Conservation (phyloP, 352 stramenopile genomes). For the Aphanomyces cochlioides region DNA sequence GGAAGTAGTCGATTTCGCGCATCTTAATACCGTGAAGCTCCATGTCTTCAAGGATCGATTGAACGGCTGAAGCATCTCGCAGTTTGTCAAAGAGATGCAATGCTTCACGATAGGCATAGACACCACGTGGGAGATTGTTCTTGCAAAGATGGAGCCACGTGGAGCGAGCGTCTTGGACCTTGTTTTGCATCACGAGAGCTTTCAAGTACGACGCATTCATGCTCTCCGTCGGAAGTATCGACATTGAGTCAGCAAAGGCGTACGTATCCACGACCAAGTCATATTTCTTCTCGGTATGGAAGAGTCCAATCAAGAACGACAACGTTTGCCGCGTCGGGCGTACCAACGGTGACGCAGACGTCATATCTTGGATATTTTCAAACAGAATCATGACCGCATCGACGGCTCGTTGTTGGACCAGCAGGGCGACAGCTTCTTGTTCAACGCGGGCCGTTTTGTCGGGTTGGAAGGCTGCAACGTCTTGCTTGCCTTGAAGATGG, state of each 20-base stretch:
- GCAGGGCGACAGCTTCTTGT: constrained; percentile 20
- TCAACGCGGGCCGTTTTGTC: constrained; percentile 22
- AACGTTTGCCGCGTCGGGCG: constrained; percentile 22
- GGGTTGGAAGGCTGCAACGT: neutral
- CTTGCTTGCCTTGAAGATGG: neutral
- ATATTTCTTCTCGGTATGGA: neutral
- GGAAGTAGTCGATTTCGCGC: constrained; percentile 20
- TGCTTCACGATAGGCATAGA: constrained; percentile 9
- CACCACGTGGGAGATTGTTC: neutral
- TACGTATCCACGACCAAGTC: neutral
- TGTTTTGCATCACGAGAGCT: neutral
- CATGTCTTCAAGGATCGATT: constrained; percentile 14
- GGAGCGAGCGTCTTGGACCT: neutral
- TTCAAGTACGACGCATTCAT: constrained; percentile 26
- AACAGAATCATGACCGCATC: constrained; percentile 13
- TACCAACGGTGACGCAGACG: neutral
- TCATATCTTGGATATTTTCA: constrained; percentile 27
- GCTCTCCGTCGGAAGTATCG: constrained; percentile 14
- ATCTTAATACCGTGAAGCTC: constrained; percentile 27
- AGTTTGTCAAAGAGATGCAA: constrained; percentile 20
- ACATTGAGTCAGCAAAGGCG: neutral
- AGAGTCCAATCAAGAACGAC: constrained; percentile 22
- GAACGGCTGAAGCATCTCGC: constrained; percentile 1
- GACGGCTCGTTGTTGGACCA: constrained; percentile 9
- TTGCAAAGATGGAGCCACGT: neutral